Evolutionary conservation across 306 rosid species (phyloP).

Genomic region (Albizia julibrissin): DNA sequence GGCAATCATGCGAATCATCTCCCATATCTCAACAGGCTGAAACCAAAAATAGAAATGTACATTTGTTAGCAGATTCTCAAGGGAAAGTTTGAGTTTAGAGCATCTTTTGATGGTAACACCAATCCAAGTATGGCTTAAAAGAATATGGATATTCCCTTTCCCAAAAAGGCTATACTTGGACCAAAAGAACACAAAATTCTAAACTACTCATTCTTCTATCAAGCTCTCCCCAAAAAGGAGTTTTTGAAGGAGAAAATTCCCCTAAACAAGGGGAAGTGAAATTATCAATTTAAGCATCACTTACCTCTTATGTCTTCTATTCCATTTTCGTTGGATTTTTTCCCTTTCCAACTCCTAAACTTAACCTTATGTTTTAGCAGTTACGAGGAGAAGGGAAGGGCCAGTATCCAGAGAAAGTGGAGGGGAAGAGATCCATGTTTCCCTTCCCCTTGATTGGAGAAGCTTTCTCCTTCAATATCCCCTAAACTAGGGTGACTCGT

Average conservation of each 20-base stretch:
- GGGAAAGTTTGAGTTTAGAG: neutral
- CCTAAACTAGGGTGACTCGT: neutral
- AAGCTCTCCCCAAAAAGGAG: neutral
- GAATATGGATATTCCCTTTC: neutral
- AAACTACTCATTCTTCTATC: neutral
- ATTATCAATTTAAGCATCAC: neutral
- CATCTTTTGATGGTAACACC: conserved; percentile 2
- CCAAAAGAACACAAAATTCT: neutral
- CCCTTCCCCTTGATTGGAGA: neutral
- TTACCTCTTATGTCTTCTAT: neutral
- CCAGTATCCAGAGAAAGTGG: neutral
- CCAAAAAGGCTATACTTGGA: neutral
- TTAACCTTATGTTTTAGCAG: neutral
- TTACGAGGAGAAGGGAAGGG: neutral
- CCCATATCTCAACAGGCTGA: conserved; percentile 99
- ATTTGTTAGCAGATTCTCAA: conserved; percentile 3
- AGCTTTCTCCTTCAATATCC: neutral
- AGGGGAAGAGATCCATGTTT: neutral
- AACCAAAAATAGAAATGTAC: conserved; percentile 19
- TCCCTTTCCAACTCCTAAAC: neutral
- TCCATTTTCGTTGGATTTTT: neutral
- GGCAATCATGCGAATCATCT: conserved; percentile 95
- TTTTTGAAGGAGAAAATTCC: neutral
- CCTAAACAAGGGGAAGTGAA: neutral
- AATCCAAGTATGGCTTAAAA: conserved; percentile 1